A percentile compares a stretch with the other conserved stretches of the same genome.
Evolutionary conservation across 2,329 filamentous ascomycete species (phyloP).

Genomic region (Bipolaris cookei): DNA sequence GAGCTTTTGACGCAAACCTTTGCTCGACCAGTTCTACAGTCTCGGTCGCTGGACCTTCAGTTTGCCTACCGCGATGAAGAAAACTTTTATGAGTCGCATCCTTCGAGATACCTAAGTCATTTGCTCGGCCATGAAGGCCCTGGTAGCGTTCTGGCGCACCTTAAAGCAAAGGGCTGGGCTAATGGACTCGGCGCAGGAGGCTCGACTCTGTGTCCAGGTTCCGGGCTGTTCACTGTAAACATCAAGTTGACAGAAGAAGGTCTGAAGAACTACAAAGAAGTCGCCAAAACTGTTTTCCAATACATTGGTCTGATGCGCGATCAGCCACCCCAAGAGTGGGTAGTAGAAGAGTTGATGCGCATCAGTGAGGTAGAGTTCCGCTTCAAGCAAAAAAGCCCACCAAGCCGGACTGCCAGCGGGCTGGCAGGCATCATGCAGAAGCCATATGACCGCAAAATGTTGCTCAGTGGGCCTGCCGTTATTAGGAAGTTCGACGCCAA

Average conservation of each 20-base stretch:
- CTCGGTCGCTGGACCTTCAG: conserved; percentile 75
- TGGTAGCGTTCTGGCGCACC: conserved; percentile 86
- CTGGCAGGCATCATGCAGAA: conserved; percentile 91
- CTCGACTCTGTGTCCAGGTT: conserved; percentile 77
- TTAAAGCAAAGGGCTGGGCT: conserved; percentile 90
- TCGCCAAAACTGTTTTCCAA: conserved; percentile 84
- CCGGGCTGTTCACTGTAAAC: conserved; percentile 79
- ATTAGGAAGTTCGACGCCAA: conserved; percentile 80
- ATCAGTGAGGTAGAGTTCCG: conserved; percentile 94
- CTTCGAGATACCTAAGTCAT: conserved; percentile 84
- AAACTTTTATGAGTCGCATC: conserved; percentile 76
- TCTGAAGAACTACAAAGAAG: conserved; percentile 78
- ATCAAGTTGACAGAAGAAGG: conserved; percentile 85
- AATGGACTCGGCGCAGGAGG: conserved; percentile 81
- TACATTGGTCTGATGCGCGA: conserved; percentile 89
- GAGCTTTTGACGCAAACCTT: conserved; percentile 76
- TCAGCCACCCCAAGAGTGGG: conserved; percentile 84
- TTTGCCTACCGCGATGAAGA: conserved; percentile 91
- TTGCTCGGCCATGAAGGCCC: conserved; percentile 92
- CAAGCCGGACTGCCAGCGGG: conserved; percentile 85
- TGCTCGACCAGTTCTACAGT: conserved; percentile 91
- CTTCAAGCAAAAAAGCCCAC: conserved; percentile 90
- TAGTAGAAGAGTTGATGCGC: conserved; percentile 88
- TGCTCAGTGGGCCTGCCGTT: conserved; percentile 79
- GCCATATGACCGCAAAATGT: conserved; percentile 81